Percentiles rank a stretch among this genome's conserved stretches.
These are phyloP conservation scores for Physcomitrium patens DNA, from an alignment of 225 moss, liverwort and hornwort genomes.

Conservation along the genomic window DNA sequence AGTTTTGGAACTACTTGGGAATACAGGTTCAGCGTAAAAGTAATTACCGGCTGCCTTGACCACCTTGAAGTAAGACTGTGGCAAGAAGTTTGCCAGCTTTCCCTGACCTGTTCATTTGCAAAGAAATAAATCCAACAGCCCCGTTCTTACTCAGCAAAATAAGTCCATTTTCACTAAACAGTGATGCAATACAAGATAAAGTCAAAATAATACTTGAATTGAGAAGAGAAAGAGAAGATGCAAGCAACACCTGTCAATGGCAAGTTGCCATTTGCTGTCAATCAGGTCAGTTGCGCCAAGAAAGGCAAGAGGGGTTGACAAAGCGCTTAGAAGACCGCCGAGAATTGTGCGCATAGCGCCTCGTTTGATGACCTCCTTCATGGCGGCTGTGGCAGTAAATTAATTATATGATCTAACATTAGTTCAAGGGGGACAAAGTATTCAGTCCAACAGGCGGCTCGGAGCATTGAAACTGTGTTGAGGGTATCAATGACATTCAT, in stretches of 20 bases:
- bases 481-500: neutral
- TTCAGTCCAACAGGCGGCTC: neutral
- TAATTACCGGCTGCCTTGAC: constrained; percentile 79
- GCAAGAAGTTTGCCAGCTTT: constrained; percentile 94
- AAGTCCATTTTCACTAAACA: neutral
- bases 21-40: neutral
- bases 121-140: neutral
- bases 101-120: constrained; percentile 65
- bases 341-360: constrained; percentile 94
- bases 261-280: constrained; percentile 92
- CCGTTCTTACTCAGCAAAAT: neutral
- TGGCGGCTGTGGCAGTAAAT: constrained; percentile 60
- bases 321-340: constrained; percentile 74
- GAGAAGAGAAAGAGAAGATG: neutral
- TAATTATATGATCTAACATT: neutral
- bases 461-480: neutral
- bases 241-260: constrained; percentile 78
- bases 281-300: constrained; percentile 86
- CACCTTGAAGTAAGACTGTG: constrained; percentile 76
- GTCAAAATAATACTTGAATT: neutral
- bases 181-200: neutral
- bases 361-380: constrained; percentile 79
- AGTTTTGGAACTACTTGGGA: neutral
- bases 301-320: constrained; percentile 77
- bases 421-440: neutral